Evolutionary conservation across 345 rosid species (phyloP), one percentile per base, ranked within the genome.

Genomic region (Populus tremula): DNA sequence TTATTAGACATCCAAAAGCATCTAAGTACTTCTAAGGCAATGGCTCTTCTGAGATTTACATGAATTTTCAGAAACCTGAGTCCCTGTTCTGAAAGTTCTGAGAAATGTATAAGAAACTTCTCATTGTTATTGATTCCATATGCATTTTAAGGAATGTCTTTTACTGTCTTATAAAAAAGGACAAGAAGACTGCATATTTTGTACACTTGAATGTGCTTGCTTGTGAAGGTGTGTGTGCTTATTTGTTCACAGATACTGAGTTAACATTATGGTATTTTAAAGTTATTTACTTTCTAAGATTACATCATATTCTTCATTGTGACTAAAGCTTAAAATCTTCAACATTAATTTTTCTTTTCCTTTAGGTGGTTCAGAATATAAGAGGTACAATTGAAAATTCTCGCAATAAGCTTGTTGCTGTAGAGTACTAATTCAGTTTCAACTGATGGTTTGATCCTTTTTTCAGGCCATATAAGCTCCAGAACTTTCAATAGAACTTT

Each of bases 401-500:
- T n/a, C 2, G 2, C 63, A 33, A 65, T 65, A 65, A 31, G 8
- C 23, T 35, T 65, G 33, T 65, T 35, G 5, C 21, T 65, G 39
- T 6, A 10, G 6, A 18, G 69, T 18, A 7, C 9, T 33, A 0
- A 17, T 65, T 65, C 69, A 65, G 9, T 35, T 65, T 29, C 36
- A 33, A 7, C 39, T 29, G 69, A 29, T 76, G 53, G 43, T 71
- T 47, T 79, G 77, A 29, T 29, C 71, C 39, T 21, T 0, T 66
- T 39, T 72, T 47, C 79, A 85, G 90, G 88, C 45, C 79, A 71
- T 72, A 59, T 67, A 67, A 56, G 76, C 64, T 67, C 74, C 23
- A 63, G 25, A 70, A 33, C 74, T 43, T 72, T 62, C 36, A 49
- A 5, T 73, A 81, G 49, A 73, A 71, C 66, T 47, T 82, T 76